phyloP scores from a whole-genome alignment of 495 filamentous ascomycete species.

The Annulohypoxylon nitens region DNA sequence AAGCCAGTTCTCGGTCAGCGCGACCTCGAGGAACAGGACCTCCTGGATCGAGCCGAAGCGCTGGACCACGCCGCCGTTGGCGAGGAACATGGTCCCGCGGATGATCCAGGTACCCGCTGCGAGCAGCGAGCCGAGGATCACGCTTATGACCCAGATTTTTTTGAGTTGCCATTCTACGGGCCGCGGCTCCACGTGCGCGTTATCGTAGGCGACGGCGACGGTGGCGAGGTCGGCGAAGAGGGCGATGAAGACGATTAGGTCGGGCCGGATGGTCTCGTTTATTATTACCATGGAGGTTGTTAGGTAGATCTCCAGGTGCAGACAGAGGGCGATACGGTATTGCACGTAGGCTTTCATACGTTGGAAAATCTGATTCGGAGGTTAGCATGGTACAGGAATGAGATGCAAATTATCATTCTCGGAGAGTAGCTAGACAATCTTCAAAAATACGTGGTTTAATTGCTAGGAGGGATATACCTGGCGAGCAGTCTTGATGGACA shows the following conservation, averaged over 20 bases:
- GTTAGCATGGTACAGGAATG: neutral
- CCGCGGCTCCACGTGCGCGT: constrained; percentile 83
- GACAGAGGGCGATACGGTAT: constrained; percentile 95
- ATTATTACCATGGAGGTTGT: constrained; percentile 89
- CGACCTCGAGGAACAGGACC: constrained; percentile 89
- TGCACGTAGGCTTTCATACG: constrained; percentile 97
- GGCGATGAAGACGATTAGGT: constrained; percentile 91
- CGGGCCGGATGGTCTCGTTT: constrained; percentile 83
- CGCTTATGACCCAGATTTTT: constrained; percentile 90
- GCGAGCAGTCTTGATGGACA: constrained; percentile 91
- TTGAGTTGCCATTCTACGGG: constrained; percentile 96
- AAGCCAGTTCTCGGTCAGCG: constrained; percentile 94
- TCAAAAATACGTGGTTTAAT: neutral
- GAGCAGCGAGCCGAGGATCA: constrained; percentile 81
- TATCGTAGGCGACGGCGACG: constrained; percentile 91
- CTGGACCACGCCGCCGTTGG: constrained; percentile 82
- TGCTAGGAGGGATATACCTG: constrained; percentile 56
- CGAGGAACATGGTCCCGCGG: constrained; percentile 78
- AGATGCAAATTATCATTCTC: neutral
- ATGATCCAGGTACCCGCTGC: constrained; percentile 87
- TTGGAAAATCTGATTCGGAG: constrained; percentile 82
- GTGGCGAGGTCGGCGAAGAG: constrained; percentile 95
- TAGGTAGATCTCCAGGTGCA: constrained; percentile 90
- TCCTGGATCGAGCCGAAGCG: constrained; percentile 83
- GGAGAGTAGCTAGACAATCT: too few relatives aligned